Base-by-base conservation (phyloP, 2,329 filamentous ascomycete species). In the Neurospora sp. region DNA sequence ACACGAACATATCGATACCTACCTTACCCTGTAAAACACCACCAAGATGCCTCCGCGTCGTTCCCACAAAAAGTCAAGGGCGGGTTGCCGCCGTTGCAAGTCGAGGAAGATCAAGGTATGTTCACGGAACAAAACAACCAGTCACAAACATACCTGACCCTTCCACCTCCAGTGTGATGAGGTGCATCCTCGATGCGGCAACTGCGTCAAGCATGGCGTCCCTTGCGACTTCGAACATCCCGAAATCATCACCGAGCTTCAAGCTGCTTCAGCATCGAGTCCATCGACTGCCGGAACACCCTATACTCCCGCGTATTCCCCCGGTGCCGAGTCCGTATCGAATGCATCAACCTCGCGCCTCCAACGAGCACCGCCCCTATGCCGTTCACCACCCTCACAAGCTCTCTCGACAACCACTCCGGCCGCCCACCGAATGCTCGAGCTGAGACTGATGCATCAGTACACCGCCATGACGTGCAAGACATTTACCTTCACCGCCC, bases 61-160 rank as follows among this genome's bases (percentile, higher is more conserved):
- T 77, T 89, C 89, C 58, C 89, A 91, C 79, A 91, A 90, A 77
- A 91, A 80, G 81, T 90, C 88, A 70, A 85, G 89, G 74, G 85
- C 88, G 68, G 89, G 89, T 66, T 91, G 89, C 75, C 83, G 85
- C 72, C 82, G 87, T 71, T 91, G 89, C 79, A 91, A 91, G 80
- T 82, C 83, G 69, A 83, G 89, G 72, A 91, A 91, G 79, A 90
- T 91, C 77, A 91, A 91, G 86, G 89, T 89, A 79, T 67, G 74
- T 68, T 66, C 40, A 36, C 42, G 13, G 23, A 33, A 11, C 46
- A 28, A 10, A 42, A 33, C 11, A 9, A 4, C 15, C n/a, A 42
- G 68, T n/a, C 13, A 68, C 10, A 28, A 8, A 40, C 42, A 39
- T n/a, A 8, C 17, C 52, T 40, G 15, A 68, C 38, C 23, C 52